Conservation (phyloP, 2,329 filamentous ascomycete genomes). For the Claviceps capensis region DNA sequence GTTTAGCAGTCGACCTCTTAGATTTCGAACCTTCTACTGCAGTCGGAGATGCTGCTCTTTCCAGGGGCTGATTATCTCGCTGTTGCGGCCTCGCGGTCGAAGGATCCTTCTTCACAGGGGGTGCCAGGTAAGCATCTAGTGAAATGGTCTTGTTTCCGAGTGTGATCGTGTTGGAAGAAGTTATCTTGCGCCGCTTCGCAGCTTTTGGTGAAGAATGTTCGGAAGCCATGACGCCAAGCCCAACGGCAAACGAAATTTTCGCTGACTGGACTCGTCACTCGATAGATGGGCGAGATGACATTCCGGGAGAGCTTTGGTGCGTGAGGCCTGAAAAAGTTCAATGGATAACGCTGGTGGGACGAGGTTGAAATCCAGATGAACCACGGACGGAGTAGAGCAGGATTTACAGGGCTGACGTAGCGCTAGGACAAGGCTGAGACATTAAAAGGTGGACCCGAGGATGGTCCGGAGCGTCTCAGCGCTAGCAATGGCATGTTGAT, state of each 20-base stretch:
- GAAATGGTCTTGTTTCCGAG: constrained; percentile 36
- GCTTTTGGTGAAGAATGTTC: constrained; percentile 10
- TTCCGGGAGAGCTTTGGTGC: too few relatives aligned
- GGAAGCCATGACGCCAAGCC: constrained; percentile 1
- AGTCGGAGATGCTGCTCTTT: background rate
- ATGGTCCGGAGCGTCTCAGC: too few relatives aligned
- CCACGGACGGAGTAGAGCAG: too few relatives aligned
- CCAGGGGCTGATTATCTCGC: background rate
- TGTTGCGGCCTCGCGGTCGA: background rate
- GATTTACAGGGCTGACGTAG: too few relatives aligned
- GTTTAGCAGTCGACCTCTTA: background rate
- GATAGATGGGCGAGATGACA: background rate
- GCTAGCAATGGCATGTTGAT: too few relatives aligned
- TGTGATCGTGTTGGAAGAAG: constrained; percentile 23
- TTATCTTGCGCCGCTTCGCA: constrained; percentile 25
- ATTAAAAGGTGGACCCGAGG: too few relatives aligned
- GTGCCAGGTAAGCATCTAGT: constrained; percentile 34
- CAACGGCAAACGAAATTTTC: background rate
- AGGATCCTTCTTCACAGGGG: constrained; percentile 7
- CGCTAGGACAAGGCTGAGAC: too few relatives aligned
- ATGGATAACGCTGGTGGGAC: too few relatives aligned
- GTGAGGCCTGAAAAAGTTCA: too few relatives aligned
- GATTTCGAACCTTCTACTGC: background rate
- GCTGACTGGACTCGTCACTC: background rate
- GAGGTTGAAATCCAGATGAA: too few relatives aligned